Percentiles rank a stretch among this genome's conserved stretches.
phyloP scores from a whole-genome alignment of 352 stramenopile genomes.

The Thalassiosira hispida region DNA sequence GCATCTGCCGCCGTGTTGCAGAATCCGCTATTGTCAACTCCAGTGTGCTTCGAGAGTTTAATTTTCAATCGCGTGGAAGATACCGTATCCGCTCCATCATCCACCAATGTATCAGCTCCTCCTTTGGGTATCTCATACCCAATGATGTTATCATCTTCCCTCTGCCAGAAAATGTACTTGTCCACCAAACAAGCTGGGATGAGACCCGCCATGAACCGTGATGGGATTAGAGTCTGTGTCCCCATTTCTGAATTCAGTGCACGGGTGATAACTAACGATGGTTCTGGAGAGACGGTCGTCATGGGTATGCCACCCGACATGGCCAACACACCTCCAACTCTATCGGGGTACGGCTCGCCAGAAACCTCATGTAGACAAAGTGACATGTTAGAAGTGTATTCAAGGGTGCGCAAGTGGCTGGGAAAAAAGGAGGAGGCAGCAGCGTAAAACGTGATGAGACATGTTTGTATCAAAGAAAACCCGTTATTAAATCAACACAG shows the following conservation, averaged over 20 bases:
- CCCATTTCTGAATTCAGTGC: constrained; percentile 85
- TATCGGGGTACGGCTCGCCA: constrained; percentile 85
- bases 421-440: too few species aligned
- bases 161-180: constrained; percentile 97
- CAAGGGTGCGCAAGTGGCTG: constrained; percentile 93
- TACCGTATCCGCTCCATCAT: constrained; percentile 67
- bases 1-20: constrained; percentile 84
- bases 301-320: constrained; percentile 86
- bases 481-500: too few species aligned
- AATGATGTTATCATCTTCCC: constrained; percentile 92
- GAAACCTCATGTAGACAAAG: constrained; percentile 92
- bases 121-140: constrained; percentile 88
- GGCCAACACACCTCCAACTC: constrained; percentile 82
- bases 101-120: constrained; percentile 52
- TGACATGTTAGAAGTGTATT: constrained; percentile 96
- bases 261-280: constrained; percentile 91
- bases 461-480: too few species aligned
- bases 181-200: constrained; percentile 94
- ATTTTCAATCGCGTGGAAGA: constrained; percentile 82
- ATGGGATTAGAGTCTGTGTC: constrained; percentile 89
- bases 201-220: constrained; percentile 92
- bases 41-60: constrained; percentile 74
- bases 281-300: constrained; percentile 74
- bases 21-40: constrained; percentile 84
- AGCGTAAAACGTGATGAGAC: neutral